Evolutionary conservation across 352 stramenopile species (phyloP).

Genomic region (Blastocystis hominis): DNA sequence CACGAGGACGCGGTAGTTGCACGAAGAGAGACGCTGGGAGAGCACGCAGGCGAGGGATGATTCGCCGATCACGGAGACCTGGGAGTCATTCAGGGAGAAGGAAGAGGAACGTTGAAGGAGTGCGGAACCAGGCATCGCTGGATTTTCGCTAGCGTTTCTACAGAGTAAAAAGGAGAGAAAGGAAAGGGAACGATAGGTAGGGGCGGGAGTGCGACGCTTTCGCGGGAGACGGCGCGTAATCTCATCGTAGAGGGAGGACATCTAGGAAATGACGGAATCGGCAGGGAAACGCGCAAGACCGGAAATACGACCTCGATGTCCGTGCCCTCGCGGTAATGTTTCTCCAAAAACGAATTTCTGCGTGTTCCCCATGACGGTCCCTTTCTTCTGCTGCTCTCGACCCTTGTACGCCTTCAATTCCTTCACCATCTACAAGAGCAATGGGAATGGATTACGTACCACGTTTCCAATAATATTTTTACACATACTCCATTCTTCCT

Average conservation of each 20-base stretch:
- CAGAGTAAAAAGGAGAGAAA: not conserved
- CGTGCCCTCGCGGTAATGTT: not conserved
- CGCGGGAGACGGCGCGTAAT: not conserved
- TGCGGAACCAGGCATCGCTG: not conserved
- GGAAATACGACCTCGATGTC: slow-evolving; percentile 26
- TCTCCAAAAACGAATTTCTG: not conserved
- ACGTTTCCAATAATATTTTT: slow-evolving; percentile 16
- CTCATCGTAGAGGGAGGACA: slow-evolving; percentile 27
- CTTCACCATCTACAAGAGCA: not conserved
- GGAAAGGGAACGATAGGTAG: too few species aligned
- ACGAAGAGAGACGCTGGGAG: not conserved
- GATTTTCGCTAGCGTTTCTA: not conserved
- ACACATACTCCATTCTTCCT: not conserved
- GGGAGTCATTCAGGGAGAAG: not conserved
- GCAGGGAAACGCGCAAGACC: not conserved
- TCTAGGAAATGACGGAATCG: not conserved
- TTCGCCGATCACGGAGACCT: slow-evolving; percentile 13
- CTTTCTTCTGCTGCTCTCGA: slow-evolving; percentile 29
- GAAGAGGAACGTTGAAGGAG: not conserved
- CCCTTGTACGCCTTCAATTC: slow-evolving; percentile 15
- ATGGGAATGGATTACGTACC: not conserved
- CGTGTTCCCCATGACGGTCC: not conserved
- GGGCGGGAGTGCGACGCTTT: not conserved
- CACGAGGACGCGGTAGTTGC: slow-evolving; percentile 10
- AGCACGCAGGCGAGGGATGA: not conserved